Base-by-base conservation (phyloP, 2,329 filamentous ascomycete species). In the Trematosphaeria pertusa region DNA sequence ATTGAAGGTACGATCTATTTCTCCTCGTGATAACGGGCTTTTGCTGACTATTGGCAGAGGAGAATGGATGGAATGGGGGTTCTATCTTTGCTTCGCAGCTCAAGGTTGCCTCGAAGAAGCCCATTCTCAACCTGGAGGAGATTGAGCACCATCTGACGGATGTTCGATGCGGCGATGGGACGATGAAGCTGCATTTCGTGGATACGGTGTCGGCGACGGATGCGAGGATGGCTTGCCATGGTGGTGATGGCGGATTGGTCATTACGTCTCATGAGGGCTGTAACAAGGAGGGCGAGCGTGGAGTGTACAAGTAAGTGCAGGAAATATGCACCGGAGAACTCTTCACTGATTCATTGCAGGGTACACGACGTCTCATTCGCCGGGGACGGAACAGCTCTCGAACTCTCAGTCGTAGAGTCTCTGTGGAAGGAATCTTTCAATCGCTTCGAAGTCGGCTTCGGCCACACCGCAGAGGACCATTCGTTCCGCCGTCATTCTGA, bases 221-320 rank as follows among this genome's bases (percentile, higher is more conserved):
- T 36, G 64, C 64, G 3, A 60, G 52, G 37, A 39, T 58, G 19
- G 61, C 66, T 31, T 65, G 60, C 34, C 47, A 54, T 30, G 50
- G 56, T 14, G 43, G 53, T 19, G 42, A 56, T 7, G 59, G 64
- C 32, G 54, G 61, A n/a, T 38, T 66, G n/a, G 52, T 73, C n/a
- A 62, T 73, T 36, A 72, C 70, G 1, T 72, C 71, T 9, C 70
- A 73, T 34, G 40, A 56, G 6, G 57, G 64, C 32, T 73, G 71
- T 40, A 72, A 72, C 21, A 34, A 46, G n/a, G 67, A 71, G 10
- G 70, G 70, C 5, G 67, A 70, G 47, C 64, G 70, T 20, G 46
- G 61, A 3, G 63, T 71, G 2, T 71, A 69, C 41, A 61, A 58
- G 70, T 67, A 53, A 56, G 61, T 49, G 12, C 9, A 4, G 7